Conservation (phyloP, 345 rosid genomes). For the Salix koriyanagi region DNA sequence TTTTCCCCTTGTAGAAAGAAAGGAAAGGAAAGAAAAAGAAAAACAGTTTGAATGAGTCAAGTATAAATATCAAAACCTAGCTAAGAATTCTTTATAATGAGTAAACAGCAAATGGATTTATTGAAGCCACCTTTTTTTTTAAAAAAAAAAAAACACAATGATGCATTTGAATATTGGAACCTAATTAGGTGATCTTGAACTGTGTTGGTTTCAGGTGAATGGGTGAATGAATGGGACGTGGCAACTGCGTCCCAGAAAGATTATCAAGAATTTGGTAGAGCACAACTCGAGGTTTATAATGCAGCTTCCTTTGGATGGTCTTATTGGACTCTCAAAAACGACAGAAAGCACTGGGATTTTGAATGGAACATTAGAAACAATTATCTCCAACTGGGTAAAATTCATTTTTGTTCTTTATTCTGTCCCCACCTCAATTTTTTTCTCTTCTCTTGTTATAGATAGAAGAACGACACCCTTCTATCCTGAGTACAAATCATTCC, state of each 20-base stretch:
- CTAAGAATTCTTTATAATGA: neutral
- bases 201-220: slow-evolving; percentile 49
- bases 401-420: neutral
- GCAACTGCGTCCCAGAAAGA: slow-evolving; percentile 46
- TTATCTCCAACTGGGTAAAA: slow-evolving; percentile 57
- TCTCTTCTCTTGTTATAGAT: neutral
- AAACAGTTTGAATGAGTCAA: neutral
- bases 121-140: neutral
- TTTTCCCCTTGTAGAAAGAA: neutral
- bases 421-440: neutral
- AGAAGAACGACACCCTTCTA: neutral
- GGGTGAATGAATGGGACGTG: slow-evolving; percentile 77
- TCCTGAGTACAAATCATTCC: neutral
- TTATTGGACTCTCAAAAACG: slow-evolving; percentile 68
- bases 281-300: slow-evolving; percentile 57
- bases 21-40: neutral
- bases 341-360: slow-evolving; percentile 73
- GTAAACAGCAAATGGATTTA: neutral
- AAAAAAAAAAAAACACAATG: no score
- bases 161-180: no score
- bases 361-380: slow-evolving; percentile 62
- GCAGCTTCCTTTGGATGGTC: slow-evolving; percentile 80
- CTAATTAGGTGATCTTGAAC: no score
- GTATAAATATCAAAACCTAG: neutral
- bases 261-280: slow-evolving; percentile 59